Base-by-base conservation (phyloP, 2,329 filamentous ascomycete species). In the Talaromyces piceae region DNA sequence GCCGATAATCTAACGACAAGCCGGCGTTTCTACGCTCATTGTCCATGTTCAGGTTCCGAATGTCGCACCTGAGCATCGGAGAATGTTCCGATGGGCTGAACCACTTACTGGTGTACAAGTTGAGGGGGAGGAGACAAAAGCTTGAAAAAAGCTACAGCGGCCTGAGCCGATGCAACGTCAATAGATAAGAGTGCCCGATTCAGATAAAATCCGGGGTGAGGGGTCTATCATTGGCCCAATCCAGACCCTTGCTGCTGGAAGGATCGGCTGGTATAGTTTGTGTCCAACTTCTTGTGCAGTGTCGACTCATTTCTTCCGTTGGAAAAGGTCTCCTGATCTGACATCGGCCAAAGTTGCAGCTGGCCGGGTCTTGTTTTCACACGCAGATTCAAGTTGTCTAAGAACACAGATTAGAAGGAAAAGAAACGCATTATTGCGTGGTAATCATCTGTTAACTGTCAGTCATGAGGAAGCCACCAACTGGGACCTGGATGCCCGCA, bases 401-500 rank as follows among this genome's bases (percentile, higher is more conserved):
- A 22, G 25, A 12, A 9, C 20, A 41, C 37, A 43, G n/a, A n/a
- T n/a, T n/a, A n/a, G n/a, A 22, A 43, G 39, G 25, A 37, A 9
- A 18, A 37, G 20, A 13, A 3, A 31, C 12, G 31, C n/a, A n/a
- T 5, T 8, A 20, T 37, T 5, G 33, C 16, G 3, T 2, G 16
- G 11, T 9, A 9, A 3, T 37, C 16, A 2, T 20, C n/a, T 18
- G 20, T 3, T 37, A 37, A 37, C 12, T 8, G 13, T 43, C 20
- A 43, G 25, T n/a, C 23, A 43, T 71, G 50, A 56, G 55, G 44
- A 67, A 60, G 50, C 62, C 68, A 5, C 51, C 53, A 5, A 75
- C 73, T 6, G 73, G 72, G 9, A 76, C 72, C 3, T 75, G 73
- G 73, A 58, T 76, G 52, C 72, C 73, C 39, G 71, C 73, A 2